phyloP scores from a whole-genome alignment of 768 basidiomycete genomes.

The Naganishia randhawae region DNA sequence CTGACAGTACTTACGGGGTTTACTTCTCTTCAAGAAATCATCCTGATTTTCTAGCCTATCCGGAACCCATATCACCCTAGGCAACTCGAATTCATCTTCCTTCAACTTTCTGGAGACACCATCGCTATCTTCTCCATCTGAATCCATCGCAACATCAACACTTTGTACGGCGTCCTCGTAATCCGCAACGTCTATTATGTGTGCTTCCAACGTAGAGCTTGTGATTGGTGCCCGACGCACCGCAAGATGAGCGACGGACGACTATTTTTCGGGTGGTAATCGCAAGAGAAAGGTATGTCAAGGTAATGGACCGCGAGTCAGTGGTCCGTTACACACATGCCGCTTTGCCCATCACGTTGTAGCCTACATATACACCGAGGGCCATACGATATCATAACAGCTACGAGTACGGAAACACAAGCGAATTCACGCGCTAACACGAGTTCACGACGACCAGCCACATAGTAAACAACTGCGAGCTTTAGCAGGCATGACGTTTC shows the following conservation, averaged over 20 bases:
- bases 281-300: neutral
- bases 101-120: neutral
- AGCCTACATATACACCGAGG: no score
- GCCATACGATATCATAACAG: neutral
- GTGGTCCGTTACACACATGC: neutral
- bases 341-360: no score
- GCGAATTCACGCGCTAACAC: neutral
- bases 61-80: conserved; percentile 19
- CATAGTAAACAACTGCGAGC: neutral
- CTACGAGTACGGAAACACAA: neutral
- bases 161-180: neutral
- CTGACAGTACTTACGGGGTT: neutral
- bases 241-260: neutral
- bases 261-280: no score
- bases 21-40: conserved; percentile 2
- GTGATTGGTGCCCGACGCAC: neutral
- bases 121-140: conserved; percentile 6
- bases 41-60: conserved; percentile 8
- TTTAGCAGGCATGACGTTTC: no score
- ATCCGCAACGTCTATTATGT: neutral
- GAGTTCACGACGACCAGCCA: neutral
- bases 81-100: conserved; percentile 16
- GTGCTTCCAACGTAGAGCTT: neutral
- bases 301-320: neutral
- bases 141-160: conserved; percentile 2